Percentiles rank a stretch among this genome's conserved stretches.
Evolutionary conservation across 352 stramenopile species (phyloP).

Genomic region (Peronospora destructor): DNA sequence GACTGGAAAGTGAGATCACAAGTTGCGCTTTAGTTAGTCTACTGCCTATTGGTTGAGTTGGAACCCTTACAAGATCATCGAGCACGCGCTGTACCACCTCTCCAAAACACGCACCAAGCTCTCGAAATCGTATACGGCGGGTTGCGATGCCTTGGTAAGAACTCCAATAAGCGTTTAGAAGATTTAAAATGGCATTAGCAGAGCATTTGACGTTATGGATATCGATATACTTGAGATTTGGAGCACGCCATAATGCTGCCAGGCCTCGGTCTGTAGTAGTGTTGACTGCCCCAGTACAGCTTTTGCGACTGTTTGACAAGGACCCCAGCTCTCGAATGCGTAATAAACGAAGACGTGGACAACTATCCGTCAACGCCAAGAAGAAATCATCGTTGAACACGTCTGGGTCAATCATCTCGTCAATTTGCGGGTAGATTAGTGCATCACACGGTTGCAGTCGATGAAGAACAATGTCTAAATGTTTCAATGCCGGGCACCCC

Average conservation of each 20-base stretch:
- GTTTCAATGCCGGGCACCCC: conserved; percentile 26
- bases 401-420: conserved; percentile 50
- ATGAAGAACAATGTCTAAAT: conserved; percentile 45
- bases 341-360: conserved; percentile 23
- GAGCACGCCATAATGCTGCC: conserved; percentile 16
- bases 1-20: conserved; percentile 31
- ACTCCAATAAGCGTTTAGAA: conserved; percentile 6
- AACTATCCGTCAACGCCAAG: conserved; percentile 18
- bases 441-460: conserved; percentile 38
- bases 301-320: conserved; percentile 17
- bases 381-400: conserved; percentile 48
- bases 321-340: conserved; percentile 32
- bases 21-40: conserved; percentile 7
- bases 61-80: conserved; percentile 7
- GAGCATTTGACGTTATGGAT: conserved; percentile 37
- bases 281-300: conserved; percentile 17
- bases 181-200: conserved; percentile 17
- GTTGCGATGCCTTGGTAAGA: background rate
- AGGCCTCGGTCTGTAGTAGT: conserved; percentile 36
- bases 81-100: conserved; percentile 34
- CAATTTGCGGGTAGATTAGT: conserved; percentile 46
- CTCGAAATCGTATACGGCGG: conserved; percentile 22
- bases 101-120: conserved; percentile 38
- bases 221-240: conserved; percentile 23
- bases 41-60: background rate